Conservation (phyloP, 2,329 filamentous ascomycete genomes). For the Xylogone sp. region DNA sequence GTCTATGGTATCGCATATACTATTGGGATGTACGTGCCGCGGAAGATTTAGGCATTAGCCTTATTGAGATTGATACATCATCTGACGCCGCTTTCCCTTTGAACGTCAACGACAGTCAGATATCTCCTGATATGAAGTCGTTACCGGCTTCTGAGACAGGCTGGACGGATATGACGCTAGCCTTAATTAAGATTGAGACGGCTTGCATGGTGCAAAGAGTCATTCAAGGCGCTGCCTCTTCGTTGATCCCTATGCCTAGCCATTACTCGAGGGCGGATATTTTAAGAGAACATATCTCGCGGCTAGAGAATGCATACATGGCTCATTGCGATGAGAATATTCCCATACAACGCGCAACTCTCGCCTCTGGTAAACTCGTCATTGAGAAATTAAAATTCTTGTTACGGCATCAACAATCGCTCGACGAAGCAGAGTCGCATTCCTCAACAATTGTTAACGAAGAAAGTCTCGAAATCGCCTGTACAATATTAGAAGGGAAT, state of each 20-base stretch:
- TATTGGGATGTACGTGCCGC: constrained; percentile 53
- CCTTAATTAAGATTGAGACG: constrained; percentile 18
- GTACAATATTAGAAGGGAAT: constrained; percentile 1
- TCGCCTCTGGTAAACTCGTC: background rate
- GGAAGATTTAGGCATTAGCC: constrained; percentile 57
- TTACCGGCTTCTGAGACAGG: constrained; percentile 9
- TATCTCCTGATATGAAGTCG: constrained; percentile 26
- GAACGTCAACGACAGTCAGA: constrained; percentile 42
- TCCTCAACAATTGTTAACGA: background rate
- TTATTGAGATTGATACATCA: constrained; percentile 47
- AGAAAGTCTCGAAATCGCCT: constrained; percentile 1
- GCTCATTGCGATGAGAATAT: constrained; percentile 12
- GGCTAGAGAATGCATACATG: constrained; percentile 5
- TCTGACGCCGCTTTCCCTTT: constrained; percentile 51
- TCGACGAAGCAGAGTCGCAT: background rate
- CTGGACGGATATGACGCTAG: constrained; percentile 25
- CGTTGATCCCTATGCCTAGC: background rate
- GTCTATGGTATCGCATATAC: constrained; percentile 54
- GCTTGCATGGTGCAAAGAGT: constrained; percentile 3
- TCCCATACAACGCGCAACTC: background rate
- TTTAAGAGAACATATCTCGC: constrained; percentile 14
- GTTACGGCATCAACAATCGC: constrained; percentile 1
- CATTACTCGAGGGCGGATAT: background rate
- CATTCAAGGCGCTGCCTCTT: background rate
- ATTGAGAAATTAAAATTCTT: constrained; percentile 1